A percentile compares a stretch with the other conserved stretches of the same genome.
phyloP scores from a whole-genome alignment of 257 asterid genomes.

The Nicotiana noctiflora region DNA sequence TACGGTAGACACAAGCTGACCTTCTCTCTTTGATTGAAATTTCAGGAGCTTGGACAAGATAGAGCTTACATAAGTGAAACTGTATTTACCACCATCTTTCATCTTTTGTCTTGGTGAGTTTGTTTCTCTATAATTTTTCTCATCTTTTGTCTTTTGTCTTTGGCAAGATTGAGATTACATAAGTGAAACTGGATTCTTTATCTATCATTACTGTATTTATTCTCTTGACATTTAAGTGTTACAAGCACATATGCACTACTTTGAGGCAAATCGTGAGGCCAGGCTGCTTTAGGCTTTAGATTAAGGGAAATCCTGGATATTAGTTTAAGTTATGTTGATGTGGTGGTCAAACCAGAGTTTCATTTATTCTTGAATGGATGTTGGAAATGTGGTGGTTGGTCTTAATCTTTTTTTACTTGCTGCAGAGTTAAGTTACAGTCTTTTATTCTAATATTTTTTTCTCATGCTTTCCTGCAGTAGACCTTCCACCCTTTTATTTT shows the following conservation, averaged over 20 bases:
- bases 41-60: constrained; percentile 86
- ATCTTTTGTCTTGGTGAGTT: constrained; percentile 78
- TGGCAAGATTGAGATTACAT: background rate
- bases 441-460: constrained; percentile 1
- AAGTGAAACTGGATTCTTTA: background rate
- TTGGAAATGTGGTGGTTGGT: background rate
- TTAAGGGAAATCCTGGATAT: background rate
- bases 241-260: background rate
- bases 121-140: background rate
- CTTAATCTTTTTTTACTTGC: background rate
- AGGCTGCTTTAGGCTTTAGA: background rate
- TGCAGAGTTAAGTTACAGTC: background rate
- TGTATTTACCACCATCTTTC: constrained; percentile 67
- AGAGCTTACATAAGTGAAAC: constrained; percentile 85
- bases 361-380: background rate
- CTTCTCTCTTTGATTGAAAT: constrained; percentile 16
- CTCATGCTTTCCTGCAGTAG: constrained; percentile 64
- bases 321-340: background rate
- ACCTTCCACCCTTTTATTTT: constrained; percentile 92
- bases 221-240: background rate
- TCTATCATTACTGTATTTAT: background rate
- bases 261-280: background rate
- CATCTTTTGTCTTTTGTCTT: background rate
- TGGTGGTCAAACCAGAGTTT: background rate
- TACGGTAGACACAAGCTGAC: background rate